A percentile compares a stretch with the other conserved stretches of the same genome.
These are phyloP conservation scores for Sorghum bicolor DNA, from an alignment of 176 grass and related monocot genomes.

Conservation along the genomic window Sorghum_bicolor_NCBIv3 NC_012874.2:5389001-5389500, in stretches of 20 bases:
- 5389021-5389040: too few species aligned
- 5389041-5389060: too few species aligned
- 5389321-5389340: conserved; percentile 29
- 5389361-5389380: neutral
- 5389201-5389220: too few species aligned
- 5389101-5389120: too few species aligned
- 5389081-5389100: too few species aligned
- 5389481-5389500: conserved; percentile 23
- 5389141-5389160: too few species aligned
- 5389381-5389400: neutral
- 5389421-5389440: neutral
- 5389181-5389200: too few species aligned
- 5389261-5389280: conserved; percentile 51
- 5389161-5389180: too few species aligned
- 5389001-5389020: too few species aligned
- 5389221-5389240: neutral
- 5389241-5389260: conserved; percentile 32
- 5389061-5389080: too few species aligned
- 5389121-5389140: too few species aligned
- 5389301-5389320: neutral
- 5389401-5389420: neutral
- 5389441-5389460: neutral
- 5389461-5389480: neutral
- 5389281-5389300: conserved; percentile 12
- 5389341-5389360: neutral